Conservation (phyloP, 192 early-diverging fungal species). For the Coemansia sp. region DNA sequence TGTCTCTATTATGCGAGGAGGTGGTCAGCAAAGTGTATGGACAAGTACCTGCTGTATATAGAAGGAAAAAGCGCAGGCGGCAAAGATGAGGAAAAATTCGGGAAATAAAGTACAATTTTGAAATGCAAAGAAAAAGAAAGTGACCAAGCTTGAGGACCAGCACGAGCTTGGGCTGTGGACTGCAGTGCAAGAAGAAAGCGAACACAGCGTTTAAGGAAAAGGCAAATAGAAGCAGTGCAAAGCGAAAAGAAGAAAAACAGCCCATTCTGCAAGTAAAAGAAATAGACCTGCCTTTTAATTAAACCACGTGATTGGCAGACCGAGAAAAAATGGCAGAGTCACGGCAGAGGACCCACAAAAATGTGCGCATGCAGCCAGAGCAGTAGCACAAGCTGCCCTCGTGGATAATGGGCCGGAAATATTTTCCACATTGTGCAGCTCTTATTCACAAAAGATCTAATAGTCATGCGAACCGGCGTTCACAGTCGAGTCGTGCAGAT, state of each 20-base stretch:
- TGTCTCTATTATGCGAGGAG: background rate
- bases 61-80: slow-evolving; percentile 4
- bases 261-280: background rate
- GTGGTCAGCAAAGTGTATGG: slow-evolving; percentile 1
- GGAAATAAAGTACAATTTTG: background rate
- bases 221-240: background rate
- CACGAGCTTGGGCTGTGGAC: slow-evolving; percentile 11
- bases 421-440: slow-evolving; percentile 2
- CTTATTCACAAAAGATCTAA: background rate
- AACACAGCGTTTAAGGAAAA: background rate
- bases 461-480: background rate
- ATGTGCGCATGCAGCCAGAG: background rate
- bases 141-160: slow-evolving; percentile 9
- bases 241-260: background rate
- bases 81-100: background rate
- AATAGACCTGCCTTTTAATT: slow-evolving; percentile 2
- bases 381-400: background rate
- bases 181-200: background rate
- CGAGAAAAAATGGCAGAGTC: background rate
- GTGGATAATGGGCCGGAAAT: background rate
- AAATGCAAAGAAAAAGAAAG: background rate
- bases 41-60: background rate
- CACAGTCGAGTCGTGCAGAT: background rate
- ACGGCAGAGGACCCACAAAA: slow-evolving; percentile 2
- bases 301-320: background rate